Evolutionary conservation across 148 eudicot species (phyloP), one percentile per base, ranked within the genome.

Genomic region (Nepenthes mirabilis): DNA sequence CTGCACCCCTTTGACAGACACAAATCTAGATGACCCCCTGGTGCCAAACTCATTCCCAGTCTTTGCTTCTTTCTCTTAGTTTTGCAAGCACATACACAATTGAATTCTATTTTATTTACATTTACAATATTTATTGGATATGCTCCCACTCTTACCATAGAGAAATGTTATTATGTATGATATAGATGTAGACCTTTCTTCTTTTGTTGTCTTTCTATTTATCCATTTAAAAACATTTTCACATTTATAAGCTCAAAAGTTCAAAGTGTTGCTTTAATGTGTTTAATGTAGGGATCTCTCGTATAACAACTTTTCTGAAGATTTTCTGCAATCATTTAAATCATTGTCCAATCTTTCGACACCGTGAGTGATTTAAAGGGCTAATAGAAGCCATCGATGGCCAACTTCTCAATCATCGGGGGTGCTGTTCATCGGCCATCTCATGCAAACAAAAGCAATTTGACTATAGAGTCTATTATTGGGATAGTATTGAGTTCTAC

Each of bases 221-320:
- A 49, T n/a, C 14, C 13, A 5, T 49, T 12, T 5, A 5, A 11
- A 1, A 49, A 49, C 11, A 11, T 49, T 49, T 49, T 49, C 6
- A 1, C 52, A 10, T 2, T 5, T 49, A 12, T 6, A 11, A 49
- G 52, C 10, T 5, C 11, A 49, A 10, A 11, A 36, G 37, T 59
- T 60, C n/a, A 47, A 35, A 51, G 1, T 10, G 14, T 14, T 47
- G 14, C 36, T 40, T 36, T 63, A 32, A 40, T 12, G 43, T 10
- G 61, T 1, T 13, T 58, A 5, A 64, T 85, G 80, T 72, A 93
- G 98, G 77, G 98, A 93, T 75, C 79, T 88, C 36, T 93, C 96
- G 13, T 61, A 55, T 75, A 88, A 88, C 74, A 86, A 82, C 70
- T 80, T 93, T 23, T 67, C 84, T 57, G 96, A 91, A 58, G 85